Evolutionary conservation across 2,329 filamentous ascomycete species (phyloP).

Genomic region (Cordyceps cateniannulata): DNA sequence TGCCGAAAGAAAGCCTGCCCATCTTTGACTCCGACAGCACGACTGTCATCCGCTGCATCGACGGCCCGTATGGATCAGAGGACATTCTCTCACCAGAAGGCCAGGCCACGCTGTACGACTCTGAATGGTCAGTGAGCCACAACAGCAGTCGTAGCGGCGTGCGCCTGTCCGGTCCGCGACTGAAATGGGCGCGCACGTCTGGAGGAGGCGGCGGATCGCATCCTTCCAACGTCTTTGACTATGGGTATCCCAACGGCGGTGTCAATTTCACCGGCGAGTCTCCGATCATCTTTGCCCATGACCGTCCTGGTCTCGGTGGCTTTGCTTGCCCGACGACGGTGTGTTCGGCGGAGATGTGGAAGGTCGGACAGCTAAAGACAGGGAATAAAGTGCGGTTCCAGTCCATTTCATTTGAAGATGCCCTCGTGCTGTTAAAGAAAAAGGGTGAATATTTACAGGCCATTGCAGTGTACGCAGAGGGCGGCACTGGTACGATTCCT

Average conservation of each 20-base stretch:
- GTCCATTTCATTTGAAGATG: neutral
- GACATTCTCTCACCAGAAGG: conserved; percentile 35
- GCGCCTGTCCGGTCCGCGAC: conserved; percentile 50
- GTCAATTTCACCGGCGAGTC: conserved; percentile 58
- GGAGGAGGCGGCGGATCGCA: conserved; percentile 59
- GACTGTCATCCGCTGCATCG: conserved; percentile 15
- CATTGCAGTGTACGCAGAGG: neutral
- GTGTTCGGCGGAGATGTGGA: conserved; percentile 53
- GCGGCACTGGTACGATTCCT: neutral
- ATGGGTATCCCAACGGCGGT: conserved; percentile 52
- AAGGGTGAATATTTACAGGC: neutral
- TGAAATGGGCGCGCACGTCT: conserved; percentile 52
- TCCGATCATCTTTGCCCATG: conserved; percentile 50
- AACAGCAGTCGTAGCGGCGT: conserved; percentile 56
- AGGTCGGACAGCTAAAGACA: conserved; percentile 54
- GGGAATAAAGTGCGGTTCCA: conserved; percentile 35
- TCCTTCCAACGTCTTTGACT: conserved; percentile 52
- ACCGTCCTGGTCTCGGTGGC: conserved; percentile 54
- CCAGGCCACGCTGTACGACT: conserved; percentile 50
- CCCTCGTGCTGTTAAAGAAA: neutral
- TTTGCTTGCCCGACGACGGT: conserved; percentile 52
- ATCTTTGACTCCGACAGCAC: conserved; percentile 15
- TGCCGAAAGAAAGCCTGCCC: conserved; percentile 12
- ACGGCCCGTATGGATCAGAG: conserved; percentile 26
- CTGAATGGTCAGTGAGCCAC: conserved; percentile 53